Conservation (phyloP, 208 protist genomes). For the Acanthamoeba royreba region DNA sequence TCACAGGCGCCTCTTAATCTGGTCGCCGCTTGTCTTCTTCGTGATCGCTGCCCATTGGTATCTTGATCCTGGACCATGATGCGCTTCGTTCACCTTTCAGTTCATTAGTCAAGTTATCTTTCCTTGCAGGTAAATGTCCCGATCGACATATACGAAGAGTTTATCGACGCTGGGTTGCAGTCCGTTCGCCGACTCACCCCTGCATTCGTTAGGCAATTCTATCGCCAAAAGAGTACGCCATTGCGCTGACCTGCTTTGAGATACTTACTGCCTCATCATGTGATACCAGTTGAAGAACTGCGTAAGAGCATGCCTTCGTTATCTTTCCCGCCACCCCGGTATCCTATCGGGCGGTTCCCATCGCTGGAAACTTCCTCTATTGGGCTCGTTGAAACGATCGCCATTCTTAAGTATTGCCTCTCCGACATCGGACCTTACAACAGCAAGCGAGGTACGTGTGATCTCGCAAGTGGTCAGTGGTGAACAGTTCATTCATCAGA, state of each 20-base stretch:
- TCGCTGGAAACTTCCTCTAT: not conserved
- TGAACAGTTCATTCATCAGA: not conserved
- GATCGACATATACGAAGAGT: constrained; percentile 11
- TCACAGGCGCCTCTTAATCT: not conserved
- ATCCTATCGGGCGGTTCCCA: not conserved
- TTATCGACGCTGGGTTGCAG: not conserved
- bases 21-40: not conserved
- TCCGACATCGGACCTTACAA: constrained; percentile 4
- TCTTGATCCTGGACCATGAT: not conserved
- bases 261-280: not conserved
- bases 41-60: not conserved
- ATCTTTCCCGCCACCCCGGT: not conserved
- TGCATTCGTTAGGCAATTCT: not conserved
- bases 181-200: not conserved
- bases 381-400: not conserved
- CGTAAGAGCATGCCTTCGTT: not conserved
- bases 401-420: not conserved
- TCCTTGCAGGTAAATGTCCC: not conserved
- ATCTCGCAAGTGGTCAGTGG: not conserved
- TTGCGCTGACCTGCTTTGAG: not conserved
- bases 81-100: not conserved
- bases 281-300: not conserved
- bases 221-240: not conserved
- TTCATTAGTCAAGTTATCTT: not conserved
- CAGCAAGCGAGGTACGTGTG: not conserved